Percentiles rank a stretch among this genome's conserved stretches.
phyloP scores from a whole-genome alignment of 1,284 basidiomycete genomes.

The Microbotryum lychnidis-dioicae region DNA sequence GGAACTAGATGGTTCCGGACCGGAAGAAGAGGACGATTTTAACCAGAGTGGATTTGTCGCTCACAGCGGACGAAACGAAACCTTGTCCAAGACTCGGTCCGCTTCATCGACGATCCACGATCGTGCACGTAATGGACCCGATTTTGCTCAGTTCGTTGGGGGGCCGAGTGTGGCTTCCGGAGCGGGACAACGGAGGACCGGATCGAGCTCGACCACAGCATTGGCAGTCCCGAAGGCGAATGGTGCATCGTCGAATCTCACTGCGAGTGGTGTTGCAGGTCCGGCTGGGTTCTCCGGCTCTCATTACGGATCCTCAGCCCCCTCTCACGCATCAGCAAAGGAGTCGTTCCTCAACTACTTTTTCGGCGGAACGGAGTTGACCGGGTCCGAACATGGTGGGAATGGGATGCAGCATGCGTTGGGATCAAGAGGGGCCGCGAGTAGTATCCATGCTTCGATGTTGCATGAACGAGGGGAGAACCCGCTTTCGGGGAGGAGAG shows the following conservation, averaged over 20 bases:
- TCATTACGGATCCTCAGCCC: slow-evolving; percentile 44
- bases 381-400: slow-evolving; percentile 41
- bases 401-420: slow-evolving; percentile 9
- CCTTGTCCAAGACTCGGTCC: slow-evolving; percentile 52
- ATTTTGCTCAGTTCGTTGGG: slow-evolving; percentile 20
- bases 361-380: slow-evolving; percentile 62
- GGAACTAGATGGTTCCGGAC: slow-evolving; percentile 34
- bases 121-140: slow-evolving; percentile 45
- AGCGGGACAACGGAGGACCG: background rate
- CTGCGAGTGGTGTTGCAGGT: background rate
- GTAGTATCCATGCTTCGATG: background rate
- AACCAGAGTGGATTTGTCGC: slow-evolving; percentile 43
- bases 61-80: slow-evolving; percentile 47
- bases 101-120: slow-evolving; percentile 73
- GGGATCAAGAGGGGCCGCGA: background rate
- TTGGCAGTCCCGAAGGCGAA: background rate
- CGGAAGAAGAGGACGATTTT: slow-evolving; percentile 38
- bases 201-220: background rate
- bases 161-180: slow-evolving; percentile 16
- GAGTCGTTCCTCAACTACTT: slow-evolving; percentile 94
- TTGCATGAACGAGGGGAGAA: slow-evolving; percentile 37
- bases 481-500: slow-evolving; percentile 48
- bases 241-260: background rate
- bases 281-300: slow-evolving; percentile 38
- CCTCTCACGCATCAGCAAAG: slow-evolving; percentile 50